Evolutionary conservation across 805 yeast species (phyloP), one percentile per base, ranked within the genome.

Genomic region (Priceomyces fermenticarens): DNA sequence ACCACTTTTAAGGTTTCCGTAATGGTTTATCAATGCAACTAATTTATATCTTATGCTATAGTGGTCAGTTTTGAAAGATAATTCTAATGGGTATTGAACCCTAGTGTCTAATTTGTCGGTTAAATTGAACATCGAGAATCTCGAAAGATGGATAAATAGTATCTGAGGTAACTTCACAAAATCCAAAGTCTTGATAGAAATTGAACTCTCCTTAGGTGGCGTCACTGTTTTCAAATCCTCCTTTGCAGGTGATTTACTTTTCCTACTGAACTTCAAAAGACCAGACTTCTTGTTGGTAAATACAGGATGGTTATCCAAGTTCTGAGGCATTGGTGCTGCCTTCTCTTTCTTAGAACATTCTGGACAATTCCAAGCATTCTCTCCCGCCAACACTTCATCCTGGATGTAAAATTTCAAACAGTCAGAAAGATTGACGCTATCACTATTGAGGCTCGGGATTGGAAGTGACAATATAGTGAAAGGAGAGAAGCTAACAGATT

Each of bases 341-440:
- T 43, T 34, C 14, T 37, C 35, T 10, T 37, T 34, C 42, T 31
- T 48, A 39, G 59, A 62, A 63, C 95, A 85, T 40, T 79, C 77
- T 6, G 93, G 90, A 65, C 95, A 85, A 47, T 82, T 77, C 95
- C 95, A 85, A 1, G 93, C 87, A 61, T 85, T 85, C 5, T 82
- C 90, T 17, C 88, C 84, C n/a, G 71, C 66, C 38, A 85, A 60
- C 3, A 80, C 69, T 57, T 85, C 95, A 43, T 80, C 81, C 39
- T 72, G 67, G 0, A 85, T 77, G 53, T 78, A 84, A 54, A 80
- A 69, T 26, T 69, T 62, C 32, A 85, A 74, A 49, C 89, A 79
- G 42, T 84, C 88, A 35, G 83, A 78, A 40, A 85, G 58, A 38
- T 73, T 67, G 11, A 74, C 70, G 3, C 46, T 45, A 8, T 46